These are phyloP conservation scores for Sparassis latifolia DNA, from an alignment of 1,284 basidiomycete genomes.

Conservation along the genomic window DNA sequence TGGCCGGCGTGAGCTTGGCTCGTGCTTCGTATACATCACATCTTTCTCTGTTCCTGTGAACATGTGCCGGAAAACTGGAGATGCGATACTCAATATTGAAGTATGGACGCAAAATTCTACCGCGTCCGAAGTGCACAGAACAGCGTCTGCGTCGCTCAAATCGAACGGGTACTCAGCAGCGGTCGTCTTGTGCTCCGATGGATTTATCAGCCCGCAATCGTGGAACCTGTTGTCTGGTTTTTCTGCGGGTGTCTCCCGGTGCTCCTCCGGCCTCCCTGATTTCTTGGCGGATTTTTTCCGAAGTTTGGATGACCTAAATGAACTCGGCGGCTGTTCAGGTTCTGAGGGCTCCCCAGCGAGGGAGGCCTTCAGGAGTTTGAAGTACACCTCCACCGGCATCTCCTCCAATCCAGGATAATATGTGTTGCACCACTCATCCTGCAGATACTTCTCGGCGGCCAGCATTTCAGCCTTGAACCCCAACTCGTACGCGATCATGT, in stretches of 20 bases:
- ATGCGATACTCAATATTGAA: not conserved
- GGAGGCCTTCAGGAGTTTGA: conserved; percentile 4
- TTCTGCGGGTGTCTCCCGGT: too few relatives aligned
- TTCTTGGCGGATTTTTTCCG: not conserved
- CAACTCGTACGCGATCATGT: conserved; percentile 23
- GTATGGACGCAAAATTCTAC: conserved; percentile 13
- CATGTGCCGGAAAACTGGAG: not conserved
- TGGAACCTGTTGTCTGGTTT: not conserved
- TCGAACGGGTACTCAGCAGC: conserved; percentile 2
- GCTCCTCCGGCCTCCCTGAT: too few relatives aligned
- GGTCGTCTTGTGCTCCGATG: not conserved
- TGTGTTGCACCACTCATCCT: not conserved
- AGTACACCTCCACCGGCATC: conserved; percentile 6
- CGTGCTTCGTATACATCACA: not conserved
- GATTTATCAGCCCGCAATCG: not conserved
- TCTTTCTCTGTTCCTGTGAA: not conserved
- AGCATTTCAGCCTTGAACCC: not conserved
- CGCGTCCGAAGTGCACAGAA: conserved; percentile 11
- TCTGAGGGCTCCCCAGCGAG: not conserved
- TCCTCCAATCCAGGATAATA: conserved; percentile 11
- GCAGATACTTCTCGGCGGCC: not conserved
- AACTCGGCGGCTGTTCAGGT: not conserved
- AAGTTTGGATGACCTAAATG: not conserved
- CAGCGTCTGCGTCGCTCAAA: conserved; percentile 6
- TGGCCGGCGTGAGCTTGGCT: not conserved